These are phyloP conservation scores for Alternaria dauci DNA, from an alignment of 2,329 filamentous ascomycete species.

Conservation along the genomic window DNA sequence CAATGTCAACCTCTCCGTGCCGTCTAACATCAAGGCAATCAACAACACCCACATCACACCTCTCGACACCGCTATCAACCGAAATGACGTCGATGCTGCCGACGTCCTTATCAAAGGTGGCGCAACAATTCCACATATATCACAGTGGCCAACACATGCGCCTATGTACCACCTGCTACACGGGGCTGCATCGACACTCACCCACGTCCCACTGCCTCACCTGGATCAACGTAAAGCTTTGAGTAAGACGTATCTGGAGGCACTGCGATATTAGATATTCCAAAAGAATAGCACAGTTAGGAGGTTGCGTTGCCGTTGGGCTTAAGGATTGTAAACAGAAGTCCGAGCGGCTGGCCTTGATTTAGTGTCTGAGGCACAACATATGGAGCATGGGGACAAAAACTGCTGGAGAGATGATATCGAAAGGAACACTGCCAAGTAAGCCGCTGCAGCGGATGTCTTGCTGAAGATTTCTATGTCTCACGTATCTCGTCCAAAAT, in stretches of 20 bases:
- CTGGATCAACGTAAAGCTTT: background rate
- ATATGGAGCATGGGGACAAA: background rate
- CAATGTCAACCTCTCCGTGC: background rate
- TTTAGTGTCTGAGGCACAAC: background rate
- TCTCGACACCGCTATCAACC: background rate
- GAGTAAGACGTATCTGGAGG: background rate
- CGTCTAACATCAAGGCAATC: background rate
- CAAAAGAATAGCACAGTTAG: background rate
- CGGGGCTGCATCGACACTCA: background rate
- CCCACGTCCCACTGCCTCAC: background rate
- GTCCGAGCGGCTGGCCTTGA: rapidly evolving
- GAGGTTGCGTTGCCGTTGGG: background rate
- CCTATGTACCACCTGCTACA: background rate
- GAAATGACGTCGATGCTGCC: rapidly evolving
- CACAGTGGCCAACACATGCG: background rate
- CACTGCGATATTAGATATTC: background rate
- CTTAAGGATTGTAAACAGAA: background rate
- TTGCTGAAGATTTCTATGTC: too few relatives aligned
- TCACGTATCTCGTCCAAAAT: too few relatives aligned
- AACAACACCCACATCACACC: background rate
- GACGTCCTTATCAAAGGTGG: background rate
- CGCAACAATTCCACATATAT: background rate
- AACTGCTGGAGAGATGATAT: too few relatives aligned
- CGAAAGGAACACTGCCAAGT: too few relatives aligned
- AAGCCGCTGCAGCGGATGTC: too few relatives aligned